These are phyloP conservation scores for Trichoderma koningii DNA, from an alignment of 2,329 filamentous ascomycete genomes.

Conservation along the genomic window DNA sequence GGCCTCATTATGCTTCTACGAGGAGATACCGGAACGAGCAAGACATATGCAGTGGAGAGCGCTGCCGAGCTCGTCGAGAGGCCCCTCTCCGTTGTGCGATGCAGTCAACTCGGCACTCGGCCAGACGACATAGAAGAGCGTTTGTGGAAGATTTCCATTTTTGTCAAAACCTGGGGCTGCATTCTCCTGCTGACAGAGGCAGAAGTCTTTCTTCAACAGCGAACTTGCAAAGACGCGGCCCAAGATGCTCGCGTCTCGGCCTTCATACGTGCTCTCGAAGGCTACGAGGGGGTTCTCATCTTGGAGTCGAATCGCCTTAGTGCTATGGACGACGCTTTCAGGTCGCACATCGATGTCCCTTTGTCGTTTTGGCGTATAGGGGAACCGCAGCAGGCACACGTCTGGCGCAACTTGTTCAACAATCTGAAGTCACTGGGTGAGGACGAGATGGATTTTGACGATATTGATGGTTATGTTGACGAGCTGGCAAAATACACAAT, in stretches of 20 bases:
- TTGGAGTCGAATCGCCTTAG: slow-evolving; percentile 54
- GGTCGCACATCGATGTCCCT: slow-evolving; percentile 49
- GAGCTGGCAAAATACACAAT: neutral
- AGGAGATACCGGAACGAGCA: slow-evolving; percentile 51
- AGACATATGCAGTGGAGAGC: slow-evolving; percentile 50
- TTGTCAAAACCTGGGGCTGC: slow-evolving; percentile 44
- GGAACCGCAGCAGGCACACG: slow-evolving; percentile 42
- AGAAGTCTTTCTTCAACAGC: slow-evolving; percentile 39
- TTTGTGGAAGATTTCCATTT: slow-evolving; percentile 47
- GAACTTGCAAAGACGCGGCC: slow-evolving; percentile 37
- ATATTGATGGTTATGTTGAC: neutral
- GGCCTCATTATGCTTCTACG: slow-evolving; percentile 50
- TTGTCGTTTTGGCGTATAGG: slow-evolving; percentile 46
- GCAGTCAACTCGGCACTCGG: slow-evolving; percentile 48
- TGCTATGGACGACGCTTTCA: slow-evolving; percentile 52
- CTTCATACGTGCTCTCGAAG: slow-evolving; percentile 50
- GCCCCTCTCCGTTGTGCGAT: slow-evolving; percentile 52
- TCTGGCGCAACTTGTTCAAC: slow-evolving; percentile 45
- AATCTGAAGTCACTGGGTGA: slow-evolving; percentile 35
- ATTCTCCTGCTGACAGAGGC: slow-evolving; percentile 44
- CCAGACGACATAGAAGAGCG: slow-evolving; percentile 34
- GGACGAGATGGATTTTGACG: neutral
- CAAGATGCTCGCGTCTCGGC: slow-evolving; percentile 44
- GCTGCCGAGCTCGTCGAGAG: slow-evolving; percentile 45
- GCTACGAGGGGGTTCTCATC: slow-evolving; percentile 51